Percentiles rank a stretch among this genome's conserved stretches.
Evolutionary conservation across 768 basidiomycete species (phyloP).

Genomic region (Tricholoma furcatifolium): DNA sequence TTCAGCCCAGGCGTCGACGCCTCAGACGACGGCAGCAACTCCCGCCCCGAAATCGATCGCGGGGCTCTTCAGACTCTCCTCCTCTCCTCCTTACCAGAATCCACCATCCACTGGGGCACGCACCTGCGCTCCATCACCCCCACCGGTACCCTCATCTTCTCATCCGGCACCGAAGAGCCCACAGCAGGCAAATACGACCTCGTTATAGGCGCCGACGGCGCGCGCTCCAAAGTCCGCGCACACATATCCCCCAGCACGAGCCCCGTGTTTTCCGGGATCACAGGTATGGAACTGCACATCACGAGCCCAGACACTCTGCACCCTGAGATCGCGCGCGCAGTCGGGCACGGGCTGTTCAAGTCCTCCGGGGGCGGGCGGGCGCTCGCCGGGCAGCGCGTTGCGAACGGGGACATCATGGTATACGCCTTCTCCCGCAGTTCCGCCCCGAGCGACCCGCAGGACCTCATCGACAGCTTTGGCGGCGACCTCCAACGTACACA

Average conservation of each 20-base stretch:
- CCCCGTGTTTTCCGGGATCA: conserved; percentile 33
- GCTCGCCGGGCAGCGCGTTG: conserved; percentile 10
- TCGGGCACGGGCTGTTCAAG: conserved; percentile 29
- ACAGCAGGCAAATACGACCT: conserved; percentile 18
- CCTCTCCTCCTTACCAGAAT: conserved; percentile 20
- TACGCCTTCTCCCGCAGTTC: background rate
- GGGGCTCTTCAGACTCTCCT: conserved; percentile 24
- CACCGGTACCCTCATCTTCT: conserved; percentile 8
- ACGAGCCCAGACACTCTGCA: conserved; percentile 12
- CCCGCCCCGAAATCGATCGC: conserved; percentile 26
- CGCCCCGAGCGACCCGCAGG: background rate
- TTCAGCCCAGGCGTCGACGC: conserved; percentile 8
- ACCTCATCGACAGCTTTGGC: conserved; percentile 3
- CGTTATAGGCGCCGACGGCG: conserved; percentile 30
- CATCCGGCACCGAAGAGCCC: conserved; percentile 10
- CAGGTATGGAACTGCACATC: conserved; percentile 16
- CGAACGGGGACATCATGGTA: conserved; percentile 13
- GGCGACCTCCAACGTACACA: conserved; percentile 2
- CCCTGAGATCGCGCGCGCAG: conserved; percentile 22
- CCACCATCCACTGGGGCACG: conserved; percentile 19
- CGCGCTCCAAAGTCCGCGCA: conserved; percentile 36
- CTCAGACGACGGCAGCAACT: conserved; percentile 2
- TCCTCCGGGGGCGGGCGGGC: conserved; percentile 1
- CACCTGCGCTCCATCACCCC: conserved; percentile 15
- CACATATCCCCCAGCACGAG: conserved; percentile 23